Evolutionary conservation across 805 yeast species (phyloP).

Genomic region (Ogataea paraovalis): DNA sequence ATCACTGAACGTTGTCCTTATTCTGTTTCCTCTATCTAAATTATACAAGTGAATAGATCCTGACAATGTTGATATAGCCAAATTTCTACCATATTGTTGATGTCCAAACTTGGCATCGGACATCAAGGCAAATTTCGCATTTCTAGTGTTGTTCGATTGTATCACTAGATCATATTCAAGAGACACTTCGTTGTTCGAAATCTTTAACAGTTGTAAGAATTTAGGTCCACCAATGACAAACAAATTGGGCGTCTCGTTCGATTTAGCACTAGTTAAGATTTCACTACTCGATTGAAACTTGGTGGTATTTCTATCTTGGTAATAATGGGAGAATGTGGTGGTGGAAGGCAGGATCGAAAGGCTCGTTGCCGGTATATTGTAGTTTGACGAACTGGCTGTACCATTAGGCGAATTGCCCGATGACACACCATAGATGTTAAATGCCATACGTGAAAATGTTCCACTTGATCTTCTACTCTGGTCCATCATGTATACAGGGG

Average conservation of each 20-base stretch:
- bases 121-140: conserved; percentile 36
- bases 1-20: conserved; percentile 33
- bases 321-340: conserved; percentile 24
- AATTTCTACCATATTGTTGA: conserved; percentile 33
- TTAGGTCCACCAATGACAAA: conserved; percentile 42
- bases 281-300: conserved; percentile 32
- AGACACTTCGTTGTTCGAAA: conserved; percentile 30
- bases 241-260: conserved; percentile 32
- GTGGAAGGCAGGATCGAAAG: conserved; percentile 16
- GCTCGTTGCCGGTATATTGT: conserved; percentile 20
- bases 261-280: conserved; percentile 30
- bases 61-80: conserved; percentile 44
- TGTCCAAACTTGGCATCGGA: conserved; percentile 43
- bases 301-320: conserved; percentile 20
- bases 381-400: conserved; percentile 10
- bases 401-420: conserved; percentile 13
- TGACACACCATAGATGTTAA: conserved; percentile 50
- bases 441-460: conserved; percentile 51
- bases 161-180: conserved; percentile 34
- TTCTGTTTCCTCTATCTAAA: conserved; percentile 27
- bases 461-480: conserved; percentile 29
- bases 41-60: conserved; percentile 41
- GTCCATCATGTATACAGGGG: conserved; percentile 20
- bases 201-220: conserved; percentile 34
- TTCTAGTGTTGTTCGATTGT: conserved; percentile 26